Evolutionary conservation across 1,284 basidiomycete species (phyloP).

Genomic region (Anthracocystis walkeri): DNA sequence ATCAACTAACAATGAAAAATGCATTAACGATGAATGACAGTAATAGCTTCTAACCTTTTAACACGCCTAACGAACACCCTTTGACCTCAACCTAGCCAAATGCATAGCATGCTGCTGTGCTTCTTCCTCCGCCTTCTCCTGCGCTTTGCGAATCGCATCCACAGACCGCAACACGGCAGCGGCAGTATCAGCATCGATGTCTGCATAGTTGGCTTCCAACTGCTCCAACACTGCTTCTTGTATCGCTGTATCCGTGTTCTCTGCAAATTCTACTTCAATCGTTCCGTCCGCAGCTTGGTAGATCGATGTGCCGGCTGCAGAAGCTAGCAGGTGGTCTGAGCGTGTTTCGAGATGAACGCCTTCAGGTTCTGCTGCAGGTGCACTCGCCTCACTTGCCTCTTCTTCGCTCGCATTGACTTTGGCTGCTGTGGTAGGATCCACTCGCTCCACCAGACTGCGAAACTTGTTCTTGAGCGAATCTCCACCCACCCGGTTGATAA

Average conservation of each 20-base stretch:
- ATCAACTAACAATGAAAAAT: too few species aligned
- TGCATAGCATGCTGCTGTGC: conserved; percentile 12
- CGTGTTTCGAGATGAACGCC: neutral
- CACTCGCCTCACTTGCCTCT: neutral
- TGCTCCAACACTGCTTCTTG: conserved; percentile 23
- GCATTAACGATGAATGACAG: too few species aligned
- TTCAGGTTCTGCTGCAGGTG: neutral
- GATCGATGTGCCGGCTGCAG: conserved; percentile 30
- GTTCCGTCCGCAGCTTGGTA: conserved; percentile 23
- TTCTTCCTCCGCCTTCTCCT: conserved; percentile 16
- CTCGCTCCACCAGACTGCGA: conserved; percentile 32
- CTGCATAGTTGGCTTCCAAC: conserved; percentile 17
- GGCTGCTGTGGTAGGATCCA: conserved; percentile 8
- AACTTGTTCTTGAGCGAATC: conserved; percentile 43
- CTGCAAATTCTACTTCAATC: conserved; percentile 27
- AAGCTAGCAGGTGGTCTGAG: conserved; percentile 12
- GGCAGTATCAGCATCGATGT: conserved; percentile 9
- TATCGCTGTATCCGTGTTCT: conserved; percentile 16
- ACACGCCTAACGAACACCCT: conserved; percentile 25
- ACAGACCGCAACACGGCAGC: conserved; percentile 15
- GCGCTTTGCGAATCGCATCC: conserved; percentile 11
- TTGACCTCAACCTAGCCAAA: conserved; percentile 33
- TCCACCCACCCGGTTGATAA: conserved; percentile 37
- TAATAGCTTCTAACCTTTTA: neutral
- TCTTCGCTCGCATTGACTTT: neutral